These are phyloP conservation scores for Arxiozyma bovina DNA, from an alignment of 1,139 yeast genomes.

Conservation along the genomic window DNA sequence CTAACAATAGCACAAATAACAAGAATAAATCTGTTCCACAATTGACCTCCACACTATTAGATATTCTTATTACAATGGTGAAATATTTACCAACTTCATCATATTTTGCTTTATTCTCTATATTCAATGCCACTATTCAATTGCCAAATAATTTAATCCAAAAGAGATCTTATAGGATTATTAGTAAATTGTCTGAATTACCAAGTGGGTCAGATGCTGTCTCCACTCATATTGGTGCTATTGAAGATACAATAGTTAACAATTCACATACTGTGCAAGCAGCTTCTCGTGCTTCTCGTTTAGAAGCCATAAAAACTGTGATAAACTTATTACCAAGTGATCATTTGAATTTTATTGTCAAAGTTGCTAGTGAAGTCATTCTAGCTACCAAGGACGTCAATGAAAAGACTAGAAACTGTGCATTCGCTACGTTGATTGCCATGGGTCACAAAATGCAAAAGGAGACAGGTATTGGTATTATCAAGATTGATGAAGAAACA, in stretches of 20 bases:
- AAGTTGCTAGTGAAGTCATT: conserved; percentile 77
- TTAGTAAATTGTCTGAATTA: conserved; percentile 60
- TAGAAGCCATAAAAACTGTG: conserved; percentile 55
- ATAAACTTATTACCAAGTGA: conserved; percentile 52
- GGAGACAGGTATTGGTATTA: conserved; percentile 43
- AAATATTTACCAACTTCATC: conserved; percentile 66
- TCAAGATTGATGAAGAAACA: conserved; percentile 52
- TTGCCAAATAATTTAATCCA: conserved; percentile 63
- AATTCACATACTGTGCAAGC: conserved; percentile 54
- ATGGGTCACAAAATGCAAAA: conserved; percentile 69
- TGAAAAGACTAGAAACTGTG: conserved; percentile 79
- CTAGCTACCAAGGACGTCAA: conserved; percentile 88
- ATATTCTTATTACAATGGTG: conserved; percentile 77
- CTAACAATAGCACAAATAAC: conserved; percentile 12
- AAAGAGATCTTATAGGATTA: conserved; percentile 80
- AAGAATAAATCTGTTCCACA: conserved; percentile 33
- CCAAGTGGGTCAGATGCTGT: conserved; percentile 54
- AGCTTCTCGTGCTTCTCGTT: conserved; percentile 75
- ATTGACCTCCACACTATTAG: conserved; percentile 80
- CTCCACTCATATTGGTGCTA: conserved; percentile 43
- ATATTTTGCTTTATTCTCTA: conserved; percentile 65
- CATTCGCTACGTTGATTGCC: conserved; percentile 64
- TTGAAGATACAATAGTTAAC: conserved; percentile 51
- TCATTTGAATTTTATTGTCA: conserved; percentile 70
- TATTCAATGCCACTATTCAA: conserved; percentile 62